These are phyloP conservation scores for Hypoxylon perforatum DNA, from an alignment of 495 filamentous ascomycete species.

Conservation along the genomic window DNA sequence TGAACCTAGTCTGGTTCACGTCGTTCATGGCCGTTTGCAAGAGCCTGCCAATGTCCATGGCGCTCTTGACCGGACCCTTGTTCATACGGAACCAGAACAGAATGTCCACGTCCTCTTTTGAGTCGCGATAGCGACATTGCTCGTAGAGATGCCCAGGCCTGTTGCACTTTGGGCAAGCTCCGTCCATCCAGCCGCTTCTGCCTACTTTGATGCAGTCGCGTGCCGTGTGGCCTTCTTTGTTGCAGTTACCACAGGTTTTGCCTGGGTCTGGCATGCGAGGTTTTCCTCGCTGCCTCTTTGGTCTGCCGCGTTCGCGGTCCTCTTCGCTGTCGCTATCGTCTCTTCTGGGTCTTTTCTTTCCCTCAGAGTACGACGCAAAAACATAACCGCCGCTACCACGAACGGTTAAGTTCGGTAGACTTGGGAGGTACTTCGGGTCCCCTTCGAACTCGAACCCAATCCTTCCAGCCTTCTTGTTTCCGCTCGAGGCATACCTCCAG, in stretches of 20 bases:
- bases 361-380: too few relatives aligned
- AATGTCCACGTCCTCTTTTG: slow-evolving; percentile 14
- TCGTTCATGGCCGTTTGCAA: not conserved
- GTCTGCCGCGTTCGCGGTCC: too few relatives aligned
- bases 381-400: too few relatives aligned
- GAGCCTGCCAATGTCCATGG: not conserved
- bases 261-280: too few relatives aligned
- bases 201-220: slow-evolving; percentile 15
- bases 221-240: not conserved
- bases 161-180: slow-evolving; percentile 21
- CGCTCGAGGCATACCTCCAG: too few relatives aligned
- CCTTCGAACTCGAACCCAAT: too few relatives aligned
- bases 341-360: too few relatives aligned
- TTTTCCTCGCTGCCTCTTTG: too few relatives aligned
- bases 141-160: slow-evolving; percentile 10
- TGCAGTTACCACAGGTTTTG: slow-evolving; percentile 16
- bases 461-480: too few relatives aligned
- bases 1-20: not conserved
- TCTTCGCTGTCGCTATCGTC: too few relatives aligned
- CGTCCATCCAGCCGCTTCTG: slow-evolving; percentile 12
- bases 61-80: slow-evolving; percentile 10
- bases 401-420: too few relatives aligned
- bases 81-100: slow-evolving; percentile 22
- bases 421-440: too few relatives aligned
- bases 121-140: not conserved